Conservation (phyloP, 2,329 filamentous ascomycete species). For the Juglanconis sp. region DNA sequence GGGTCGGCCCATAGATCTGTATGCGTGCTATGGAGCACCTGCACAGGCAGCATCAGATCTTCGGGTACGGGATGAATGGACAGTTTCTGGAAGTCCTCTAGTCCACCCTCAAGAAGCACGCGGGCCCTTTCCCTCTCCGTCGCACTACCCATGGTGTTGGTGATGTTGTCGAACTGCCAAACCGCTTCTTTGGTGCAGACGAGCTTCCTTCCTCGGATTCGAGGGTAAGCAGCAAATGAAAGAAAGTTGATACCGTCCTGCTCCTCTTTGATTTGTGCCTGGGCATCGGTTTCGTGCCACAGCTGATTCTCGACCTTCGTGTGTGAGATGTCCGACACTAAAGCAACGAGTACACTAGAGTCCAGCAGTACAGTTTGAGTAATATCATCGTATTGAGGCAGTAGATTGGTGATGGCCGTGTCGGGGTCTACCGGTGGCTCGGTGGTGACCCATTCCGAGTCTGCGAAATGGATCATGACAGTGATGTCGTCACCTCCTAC, state of each 20-base stretch:
- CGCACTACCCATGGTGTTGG: constrained; percentile 59
- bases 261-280: constrained; percentile 63
- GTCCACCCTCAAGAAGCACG: constrained; percentile 45
- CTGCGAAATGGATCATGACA: constrained; percentile 26
- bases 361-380: constrained; percentile 53
- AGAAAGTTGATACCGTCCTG: constrained; percentile 56
- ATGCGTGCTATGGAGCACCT: neutral
- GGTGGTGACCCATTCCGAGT: constrained; percentile 22
- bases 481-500: constrained; percentile 22
- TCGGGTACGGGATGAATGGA: constrained; percentile 10
- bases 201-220: constrained; percentile 53
- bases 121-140: constrained; percentile 58
- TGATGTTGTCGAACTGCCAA: constrained; percentile 64
- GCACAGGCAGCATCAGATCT: constrained; percentile 13
- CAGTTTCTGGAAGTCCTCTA: constrained; percentile 4
- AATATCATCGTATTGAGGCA: constrained; percentile 20
- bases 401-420: constrained; percentile 22
- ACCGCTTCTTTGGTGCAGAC: constrained; percentile 66
- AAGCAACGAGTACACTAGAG: constrained; percentile 67
- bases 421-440: constrained; percentile 19
- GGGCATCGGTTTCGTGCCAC: constrained; percentile 54
- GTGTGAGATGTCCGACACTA: constrained; percentile 73
- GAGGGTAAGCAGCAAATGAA: constrained; percentile 56
- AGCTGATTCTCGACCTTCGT: constrained; percentile 31
- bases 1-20: neutral